Conservation (phyloP, 2,329 filamentous ascomycete species). For the Ophiosphaerella korrae region DNA sequence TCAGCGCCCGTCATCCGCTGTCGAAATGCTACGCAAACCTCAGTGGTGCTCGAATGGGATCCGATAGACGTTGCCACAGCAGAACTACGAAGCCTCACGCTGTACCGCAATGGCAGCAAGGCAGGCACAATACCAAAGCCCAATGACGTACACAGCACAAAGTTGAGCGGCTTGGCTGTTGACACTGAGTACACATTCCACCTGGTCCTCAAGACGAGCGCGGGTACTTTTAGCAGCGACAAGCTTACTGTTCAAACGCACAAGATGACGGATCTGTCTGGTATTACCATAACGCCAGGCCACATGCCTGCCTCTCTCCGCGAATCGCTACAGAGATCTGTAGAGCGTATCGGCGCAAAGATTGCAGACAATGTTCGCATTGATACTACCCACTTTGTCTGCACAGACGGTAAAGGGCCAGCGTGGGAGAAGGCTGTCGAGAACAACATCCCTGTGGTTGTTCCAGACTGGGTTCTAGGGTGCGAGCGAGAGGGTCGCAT, state of each 20-base stretch:
- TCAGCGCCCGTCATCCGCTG: conserved; percentile 80
- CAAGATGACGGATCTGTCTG: conserved; percentile 97
- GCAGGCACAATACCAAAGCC: conserved; percentile 92
- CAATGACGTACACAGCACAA: conserved; percentile 87
- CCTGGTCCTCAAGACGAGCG: conserved; percentile 85
- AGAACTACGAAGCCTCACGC: conserved; percentile 82
- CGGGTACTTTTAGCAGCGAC: conserved; percentile 84
- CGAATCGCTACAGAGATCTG: conserved; percentile 74
- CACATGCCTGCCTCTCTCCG: conserved; percentile 75
- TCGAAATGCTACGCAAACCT: conserved; percentile 98
- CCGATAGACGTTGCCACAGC: conserved; percentile 91
- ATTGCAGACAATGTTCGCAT: conserved; percentile 89
- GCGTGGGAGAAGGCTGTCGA: conserved; percentile 96
- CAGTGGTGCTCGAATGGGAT: conserved; percentile 97
- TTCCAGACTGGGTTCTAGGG: conserved; percentile 97
- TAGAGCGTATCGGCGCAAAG: conserved; percentile 90
- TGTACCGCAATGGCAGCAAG: conserved; percentile 96
- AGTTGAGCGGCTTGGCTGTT: conserved; percentile 94
- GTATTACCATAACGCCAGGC: conserved; percentile 92
- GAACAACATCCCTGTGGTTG: conserved; percentile 96
- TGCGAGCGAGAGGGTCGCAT: conserved; percentile 93
- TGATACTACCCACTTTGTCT: conserved; percentile 98
- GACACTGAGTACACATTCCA: conserved; percentile 97
- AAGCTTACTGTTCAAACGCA: conserved; percentile 87
- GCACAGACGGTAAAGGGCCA: conserved; percentile 85